These are phyloP conservation scores for Skeletonema potamos DNA, from an alignment of 108 stramenopile species.

Conservation along the genomic window DNA sequence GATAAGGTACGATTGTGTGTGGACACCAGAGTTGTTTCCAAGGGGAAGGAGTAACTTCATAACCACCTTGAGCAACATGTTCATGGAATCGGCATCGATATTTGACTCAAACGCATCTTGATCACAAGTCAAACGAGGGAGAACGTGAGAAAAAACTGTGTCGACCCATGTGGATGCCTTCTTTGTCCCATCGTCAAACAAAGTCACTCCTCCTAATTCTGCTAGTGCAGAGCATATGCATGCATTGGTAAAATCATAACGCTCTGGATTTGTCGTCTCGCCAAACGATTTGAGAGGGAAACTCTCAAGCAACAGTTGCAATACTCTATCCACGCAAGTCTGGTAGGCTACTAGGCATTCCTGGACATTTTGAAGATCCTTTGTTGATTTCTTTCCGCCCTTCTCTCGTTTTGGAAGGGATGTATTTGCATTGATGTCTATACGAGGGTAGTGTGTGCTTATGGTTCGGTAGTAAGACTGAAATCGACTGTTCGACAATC, in stretches of 20 bases:
- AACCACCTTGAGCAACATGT: slow-evolving; percentile 18
- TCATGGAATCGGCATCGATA: slow-evolving; percentile 5
- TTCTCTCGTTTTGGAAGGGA: slow-evolving; percentile 6
- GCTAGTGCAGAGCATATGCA: slow-evolving; percentile 40
- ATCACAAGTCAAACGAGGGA: slow-evolving; percentile 28
- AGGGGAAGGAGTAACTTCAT: background rate
- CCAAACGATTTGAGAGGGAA: slow-evolving; percentile 29
- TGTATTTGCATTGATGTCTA: background rate
- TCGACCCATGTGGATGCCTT: slow-evolving; percentile 26
- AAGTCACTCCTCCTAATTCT: slow-evolving; percentile 29
- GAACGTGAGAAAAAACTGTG: slow-evolving; percentile 40
- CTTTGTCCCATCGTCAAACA: slow-evolving; percentile 2
- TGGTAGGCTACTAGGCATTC: slow-evolving; percentile 17
- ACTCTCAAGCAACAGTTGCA: slow-evolving; percentile 24
- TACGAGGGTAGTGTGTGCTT: background rate
- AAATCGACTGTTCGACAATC: slow-evolving; percentile 14
- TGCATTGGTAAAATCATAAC: slow-evolving; percentile 41
- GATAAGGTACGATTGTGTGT: slow-evolving; percentile 9
- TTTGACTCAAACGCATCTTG: background rate
- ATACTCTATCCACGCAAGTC: slow-evolving; percentile 14
- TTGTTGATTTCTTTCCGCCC: slow-evolving; percentile 9
- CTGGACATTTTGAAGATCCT: slow-evolving; percentile 7
- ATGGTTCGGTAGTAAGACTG: background rate
- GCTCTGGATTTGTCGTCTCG: background rate
- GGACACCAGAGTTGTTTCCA: background rate